These are phyloP conservation scores for Teunomyces cretensis DNA, from an alignment of 805 yeast species.

Conservation along the genomic window DNA sequence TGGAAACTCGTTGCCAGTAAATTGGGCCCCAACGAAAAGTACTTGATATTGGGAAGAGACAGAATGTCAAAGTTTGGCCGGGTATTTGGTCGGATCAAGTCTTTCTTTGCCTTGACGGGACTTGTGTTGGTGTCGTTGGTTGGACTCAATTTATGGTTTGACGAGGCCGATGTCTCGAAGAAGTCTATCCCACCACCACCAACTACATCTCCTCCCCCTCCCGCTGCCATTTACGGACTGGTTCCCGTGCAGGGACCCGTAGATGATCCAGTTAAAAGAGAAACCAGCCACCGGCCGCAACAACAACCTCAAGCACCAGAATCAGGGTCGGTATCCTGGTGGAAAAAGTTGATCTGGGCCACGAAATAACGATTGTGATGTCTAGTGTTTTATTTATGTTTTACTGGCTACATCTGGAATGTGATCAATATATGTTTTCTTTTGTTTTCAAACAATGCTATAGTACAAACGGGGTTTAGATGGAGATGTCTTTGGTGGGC, in stretches of 20 bases:
- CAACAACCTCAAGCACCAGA: background rate
- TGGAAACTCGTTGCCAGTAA: constrained; percentile 62
- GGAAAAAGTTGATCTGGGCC: background rate
- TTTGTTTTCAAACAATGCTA: background rate
- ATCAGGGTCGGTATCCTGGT: background rate
- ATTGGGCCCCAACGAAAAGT: constrained; percentile 9
- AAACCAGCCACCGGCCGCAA: background rate
- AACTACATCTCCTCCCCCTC: background rate
- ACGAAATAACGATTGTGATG: background rate
- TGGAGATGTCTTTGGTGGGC: constrained; percentile 17
- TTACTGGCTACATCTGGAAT: constrained; percentile 5
- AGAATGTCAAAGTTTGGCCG: background rate
- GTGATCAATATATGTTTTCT: constrained; percentile 1
- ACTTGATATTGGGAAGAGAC: constrained; percentile 9
- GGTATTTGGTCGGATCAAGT: constrained; percentile 15
- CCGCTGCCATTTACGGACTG: background rate
- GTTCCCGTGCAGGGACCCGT: background rate
- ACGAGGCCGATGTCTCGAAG: constrained; percentile 6
- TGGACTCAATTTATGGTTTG: constrained; percentile 25
- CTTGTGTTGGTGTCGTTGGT: constrained; percentile 19
- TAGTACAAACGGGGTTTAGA: constrained; percentile 1
- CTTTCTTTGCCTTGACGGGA: constrained; percentile 28
- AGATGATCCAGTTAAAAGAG: background rate
- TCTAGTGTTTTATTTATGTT: background rate
- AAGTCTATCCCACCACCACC: background rate